Percentiles rank a stretch among this genome's conserved stretches.
Evolutionary conservation across 2,329 filamentous ascomycete species (phyloP).

Genomic region (Pseudomassariella vexata): DNA sequence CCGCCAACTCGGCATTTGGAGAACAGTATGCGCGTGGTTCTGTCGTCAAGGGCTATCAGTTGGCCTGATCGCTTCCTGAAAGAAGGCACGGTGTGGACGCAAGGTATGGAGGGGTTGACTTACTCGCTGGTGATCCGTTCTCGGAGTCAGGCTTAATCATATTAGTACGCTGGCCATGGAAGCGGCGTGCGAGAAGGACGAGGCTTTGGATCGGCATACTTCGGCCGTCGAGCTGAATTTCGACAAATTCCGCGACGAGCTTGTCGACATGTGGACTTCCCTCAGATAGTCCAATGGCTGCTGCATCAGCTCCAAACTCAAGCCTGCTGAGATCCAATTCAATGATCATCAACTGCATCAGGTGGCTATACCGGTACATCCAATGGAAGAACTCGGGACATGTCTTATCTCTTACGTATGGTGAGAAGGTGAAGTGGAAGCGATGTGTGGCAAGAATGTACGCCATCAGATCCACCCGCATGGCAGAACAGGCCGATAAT

Average conservation of each 20-base stretch:
- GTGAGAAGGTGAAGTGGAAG: conserved; percentile 8
- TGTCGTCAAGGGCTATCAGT: not conserved
- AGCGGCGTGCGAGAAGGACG: conserved; percentile 7
- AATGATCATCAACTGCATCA: conserved; percentile 5
- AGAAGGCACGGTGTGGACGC: too few relatives aligned
- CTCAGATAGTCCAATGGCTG: conserved; percentile 1
- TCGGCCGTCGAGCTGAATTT: not conserved
- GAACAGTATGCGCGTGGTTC: conserved; percentile 3
- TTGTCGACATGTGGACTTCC: not conserved
- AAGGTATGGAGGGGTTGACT: too few relatives aligned
- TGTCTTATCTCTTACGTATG: not conserved
- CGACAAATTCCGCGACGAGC: not conserved
- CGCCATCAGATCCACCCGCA: conserved; percentile 4
- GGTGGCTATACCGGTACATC: conserved; percentile 4
- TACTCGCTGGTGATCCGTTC: too few relatives aligned
- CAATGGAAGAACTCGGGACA: conserved; percentile 7
- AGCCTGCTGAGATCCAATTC: conserved; percentile 8
- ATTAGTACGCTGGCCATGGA: conserved; percentile 2
- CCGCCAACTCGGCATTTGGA: conserved; percentile 1
- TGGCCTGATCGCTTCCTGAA: not conserved
- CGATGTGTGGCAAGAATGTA: conserved; percentile 4
- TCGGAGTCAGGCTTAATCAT: too few relatives aligned
- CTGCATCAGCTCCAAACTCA: conserved; percentile 2
- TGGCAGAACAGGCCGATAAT: not conserved
- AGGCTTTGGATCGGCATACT: conserved; percentile 1